phyloP scores from a whole-genome alignment of 164 flowering plant species.

The Santalum album region DNA sequence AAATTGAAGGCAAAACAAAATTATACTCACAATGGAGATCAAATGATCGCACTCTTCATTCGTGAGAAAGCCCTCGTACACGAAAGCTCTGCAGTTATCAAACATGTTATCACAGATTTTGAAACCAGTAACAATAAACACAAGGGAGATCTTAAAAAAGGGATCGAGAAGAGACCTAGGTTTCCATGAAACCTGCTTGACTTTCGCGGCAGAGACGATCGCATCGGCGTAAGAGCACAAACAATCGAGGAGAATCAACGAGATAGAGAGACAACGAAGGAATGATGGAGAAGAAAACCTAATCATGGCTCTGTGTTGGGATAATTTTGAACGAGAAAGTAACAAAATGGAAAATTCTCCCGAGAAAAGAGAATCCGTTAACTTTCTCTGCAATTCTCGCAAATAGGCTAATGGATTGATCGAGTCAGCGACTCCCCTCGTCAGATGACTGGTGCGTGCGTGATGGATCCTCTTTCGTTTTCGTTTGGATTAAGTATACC shows the following conservation, averaged over 20 bases:
- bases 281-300: constrained; percentile 3
- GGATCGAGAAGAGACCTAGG: constrained; percentile 53
- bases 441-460: too few relatives aligned
- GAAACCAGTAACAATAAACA: neutral
- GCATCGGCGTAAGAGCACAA: constrained; percentile 17
- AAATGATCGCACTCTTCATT: constrained; percentile 91
- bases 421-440: too few relatives aligned
- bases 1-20: neutral
- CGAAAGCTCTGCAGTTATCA: constrained; percentile 62
- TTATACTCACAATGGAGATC: constrained; percentile 60
- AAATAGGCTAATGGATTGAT: too few relatives aligned
- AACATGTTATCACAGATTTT: neutral
- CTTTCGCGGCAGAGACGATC: constrained; percentile 49
- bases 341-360: neutral
- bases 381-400: too few relatives aligned
- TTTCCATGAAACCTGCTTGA: constrained; percentile 72
- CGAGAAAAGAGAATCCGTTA: neutral
- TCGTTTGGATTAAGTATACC: too few relatives aligned
- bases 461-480: too few relatives aligned
- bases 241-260: constrained; percentile 20
- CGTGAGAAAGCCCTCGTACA: constrained; percentile 79
- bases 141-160: neutral
- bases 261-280: constrained; percentile 24
- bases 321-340: too few relatives aligned
- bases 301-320: neutral